phyloP scores from a whole-genome alignment of 352 stramenopile species.

The Phytophthora rubi region DNA sequence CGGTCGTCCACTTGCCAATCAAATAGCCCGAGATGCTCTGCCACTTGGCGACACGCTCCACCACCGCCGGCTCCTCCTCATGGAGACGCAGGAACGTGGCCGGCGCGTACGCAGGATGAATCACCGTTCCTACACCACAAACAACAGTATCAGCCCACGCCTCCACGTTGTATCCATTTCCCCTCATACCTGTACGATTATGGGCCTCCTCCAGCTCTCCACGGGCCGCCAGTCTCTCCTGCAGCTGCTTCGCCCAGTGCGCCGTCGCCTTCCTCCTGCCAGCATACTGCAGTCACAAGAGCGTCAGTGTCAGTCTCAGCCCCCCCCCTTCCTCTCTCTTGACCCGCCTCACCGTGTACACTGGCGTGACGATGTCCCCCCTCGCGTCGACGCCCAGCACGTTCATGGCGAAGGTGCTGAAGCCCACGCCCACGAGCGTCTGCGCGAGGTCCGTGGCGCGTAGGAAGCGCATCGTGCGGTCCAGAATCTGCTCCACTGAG shows the following conservation, averaged over 20 bases:
- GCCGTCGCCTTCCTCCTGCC: constrained; percentile 57
- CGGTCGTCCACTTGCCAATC: constrained; percentile 86
- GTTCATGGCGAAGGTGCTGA: constrained; percentile 96
- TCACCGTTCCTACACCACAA: constrained; percentile 52
- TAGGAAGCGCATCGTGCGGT: constrained; percentile 58
- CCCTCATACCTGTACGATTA: constrained; percentile 64
- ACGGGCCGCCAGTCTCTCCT: constrained; percentile 42
- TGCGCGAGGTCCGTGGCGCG: constrained; percentile 46
- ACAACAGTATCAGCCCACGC: background rate
- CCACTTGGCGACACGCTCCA: constrained; percentile 80
- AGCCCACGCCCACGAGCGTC: constrained; percentile 82
- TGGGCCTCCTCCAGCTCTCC: constrained; percentile 63
- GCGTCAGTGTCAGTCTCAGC: constrained; percentile 2
- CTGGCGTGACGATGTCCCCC: constrained; percentile 72
- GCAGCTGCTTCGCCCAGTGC: constrained; percentile 55
- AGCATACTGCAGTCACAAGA: constrained; percentile 54
- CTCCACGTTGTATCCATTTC: background rate
- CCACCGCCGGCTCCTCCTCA: constrained; percentile 43
- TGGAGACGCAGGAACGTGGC: constrained; percentile 89
- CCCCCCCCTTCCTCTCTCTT: background rate
- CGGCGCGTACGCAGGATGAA: constrained; percentile 91
- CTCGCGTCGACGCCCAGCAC: constrained; percentile 84
- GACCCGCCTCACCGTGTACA: constrained; percentile 66
- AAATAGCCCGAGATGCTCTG: constrained; percentile 91
- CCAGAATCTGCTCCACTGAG: constrained; percentile 61